Conservation (phyloP, 352 stramenopile genomes). For the Pythium insidiosum region DNA sequence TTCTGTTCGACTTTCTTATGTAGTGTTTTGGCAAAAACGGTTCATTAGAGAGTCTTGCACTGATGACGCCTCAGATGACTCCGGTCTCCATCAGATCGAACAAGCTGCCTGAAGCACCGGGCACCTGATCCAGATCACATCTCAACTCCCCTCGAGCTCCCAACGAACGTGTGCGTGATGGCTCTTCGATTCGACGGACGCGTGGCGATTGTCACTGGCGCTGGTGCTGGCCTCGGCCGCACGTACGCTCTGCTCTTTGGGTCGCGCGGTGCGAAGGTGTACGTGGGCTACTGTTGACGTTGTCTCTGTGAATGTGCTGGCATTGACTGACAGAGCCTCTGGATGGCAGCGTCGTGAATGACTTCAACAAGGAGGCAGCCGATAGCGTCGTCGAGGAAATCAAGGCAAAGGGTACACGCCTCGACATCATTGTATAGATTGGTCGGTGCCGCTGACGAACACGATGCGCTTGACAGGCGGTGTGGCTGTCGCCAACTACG, state of each 20-base stretch:
- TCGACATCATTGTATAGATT: too few species aligned
- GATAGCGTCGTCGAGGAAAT: conserved; percentile 77
- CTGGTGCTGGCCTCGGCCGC: conserved; percentile 63
- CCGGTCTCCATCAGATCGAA: too few species aligned
- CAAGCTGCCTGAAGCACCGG: too few species aligned
- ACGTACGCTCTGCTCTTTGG: conserved; percentile 70
- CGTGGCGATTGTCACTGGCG: conserved; percentile 75
- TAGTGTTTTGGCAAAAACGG: too few species aligned
- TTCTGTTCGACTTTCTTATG: too few species aligned
- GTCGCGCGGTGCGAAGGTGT: conserved; percentile 77
- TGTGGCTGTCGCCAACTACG: conserved; percentile 72
- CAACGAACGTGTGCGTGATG: conserved; percentile 5
- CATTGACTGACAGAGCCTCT: background rate
- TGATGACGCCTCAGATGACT: too few species aligned
- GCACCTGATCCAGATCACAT: too few species aligned
- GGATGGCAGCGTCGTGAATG: conserved; percentile 56
- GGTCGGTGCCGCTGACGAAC: too few species aligned
- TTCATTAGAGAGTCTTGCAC: too few species aligned
- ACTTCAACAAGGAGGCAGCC: conserved; percentile 52
- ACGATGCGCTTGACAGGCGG: conserved; percentile 27
- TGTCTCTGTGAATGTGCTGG: background rate
- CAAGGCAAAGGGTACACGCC: conserved; percentile 48
- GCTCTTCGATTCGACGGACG: conserved; percentile 67
- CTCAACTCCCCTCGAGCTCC: too few species aligned
- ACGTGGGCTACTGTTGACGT: conserved; percentile 15